phyloP scores from a whole-genome alignment of 139 green algal species.

The Diplosphaera chodatii region DNA sequence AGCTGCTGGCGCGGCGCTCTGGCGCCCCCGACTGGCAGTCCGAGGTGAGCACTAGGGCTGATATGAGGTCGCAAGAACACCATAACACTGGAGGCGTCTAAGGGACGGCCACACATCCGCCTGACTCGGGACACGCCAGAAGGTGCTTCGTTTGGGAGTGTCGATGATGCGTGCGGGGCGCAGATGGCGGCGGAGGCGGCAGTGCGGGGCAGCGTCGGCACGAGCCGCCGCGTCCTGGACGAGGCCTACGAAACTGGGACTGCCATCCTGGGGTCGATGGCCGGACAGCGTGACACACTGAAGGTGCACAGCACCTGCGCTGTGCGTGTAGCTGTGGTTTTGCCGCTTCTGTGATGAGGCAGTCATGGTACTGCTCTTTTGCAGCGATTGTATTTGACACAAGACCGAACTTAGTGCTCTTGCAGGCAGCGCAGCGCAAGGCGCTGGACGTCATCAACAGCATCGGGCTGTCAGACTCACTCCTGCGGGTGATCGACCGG shows the following conservation, averaged over 20 bases:
- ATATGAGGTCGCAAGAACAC: no score
- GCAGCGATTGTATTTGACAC: no score
- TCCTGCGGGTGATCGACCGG: conserved; percentile 75
- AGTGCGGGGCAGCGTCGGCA: conserved; percentile 41
- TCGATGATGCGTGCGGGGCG: no score
- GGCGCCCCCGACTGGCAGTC: conserved; percentile 17
- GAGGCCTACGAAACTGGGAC: conserved; percentile 71
- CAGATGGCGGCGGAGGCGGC: conserved; percentile 52
- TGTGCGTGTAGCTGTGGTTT: no score
- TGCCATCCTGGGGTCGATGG: conserved; percentile 68
- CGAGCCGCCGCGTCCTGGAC: conserved; percentile 57
- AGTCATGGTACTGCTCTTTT: no score
- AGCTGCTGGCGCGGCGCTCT: conserved; percentile 55
- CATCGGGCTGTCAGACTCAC: conserved; percentile 70
- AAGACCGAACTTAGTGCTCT: no score
- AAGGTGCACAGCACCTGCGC: no score
- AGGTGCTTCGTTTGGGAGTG: no score
- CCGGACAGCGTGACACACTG: conserved; percentile 61
- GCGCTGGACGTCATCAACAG: conserved; percentile 81
- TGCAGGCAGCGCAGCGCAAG: conserved; percentile 69
- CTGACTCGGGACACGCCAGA: no score
- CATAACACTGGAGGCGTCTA: no score
- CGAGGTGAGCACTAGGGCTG: background rate
- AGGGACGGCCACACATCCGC: no score
- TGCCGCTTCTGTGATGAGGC: no score